These are phyloP conservation scores for Isabelozyma pseudorhagii DNA, from an alignment of 805 yeast genomes.

Conservation along the genomic window DNA sequence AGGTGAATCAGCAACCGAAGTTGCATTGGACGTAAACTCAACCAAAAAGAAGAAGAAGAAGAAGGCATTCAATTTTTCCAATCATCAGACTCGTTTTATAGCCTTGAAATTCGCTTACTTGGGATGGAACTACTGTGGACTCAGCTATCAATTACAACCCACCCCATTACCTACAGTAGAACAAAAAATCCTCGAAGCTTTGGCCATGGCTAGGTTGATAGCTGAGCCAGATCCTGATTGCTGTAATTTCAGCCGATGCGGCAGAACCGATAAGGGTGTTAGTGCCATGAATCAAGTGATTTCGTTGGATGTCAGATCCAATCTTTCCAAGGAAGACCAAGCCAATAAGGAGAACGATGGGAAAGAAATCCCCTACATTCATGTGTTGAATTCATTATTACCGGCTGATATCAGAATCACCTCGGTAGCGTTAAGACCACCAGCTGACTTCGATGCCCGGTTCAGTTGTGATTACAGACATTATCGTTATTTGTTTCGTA, in stretches of 20 bases:
- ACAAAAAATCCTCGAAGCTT: constrained; percentile 65
- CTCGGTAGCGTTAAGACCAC: constrained; percentile 79
- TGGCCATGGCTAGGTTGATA: constrained; percentile 64
- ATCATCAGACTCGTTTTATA: constrained; percentile 60
- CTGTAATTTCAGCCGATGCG: constrained; percentile 83
- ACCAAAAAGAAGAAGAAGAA: constrained; percentile 16
- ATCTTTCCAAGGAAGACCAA: constrained; percentile 62
- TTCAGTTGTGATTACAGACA: constrained; percentile 87
- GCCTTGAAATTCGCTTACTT: constrained; percentile 83
- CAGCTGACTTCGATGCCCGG: constrained; percentile 81
- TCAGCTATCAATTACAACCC: constrained; percentile 74
- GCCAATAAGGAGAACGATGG: constrained; percentile 50
- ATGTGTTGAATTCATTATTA: constrained; percentile 68
- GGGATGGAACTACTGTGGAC: constrained; percentile 94
- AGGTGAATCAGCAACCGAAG: neutral
- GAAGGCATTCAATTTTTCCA: constrained; percentile 62
- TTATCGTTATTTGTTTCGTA: constrained; percentile 75
- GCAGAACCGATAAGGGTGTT: constrained; percentile 94
- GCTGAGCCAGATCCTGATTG: constrained; percentile 55
- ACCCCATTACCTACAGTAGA: constrained; percentile 89
- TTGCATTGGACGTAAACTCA: neutral
- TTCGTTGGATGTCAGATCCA: constrained; percentile 72
- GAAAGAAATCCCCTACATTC: constrained; percentile 72
- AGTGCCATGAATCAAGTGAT: constrained; percentile 96
- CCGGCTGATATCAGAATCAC: constrained; percentile 86